Conservation (phyloP, 2,329 filamentous ascomycete species). For the Anisogramma anomala region DNA sequence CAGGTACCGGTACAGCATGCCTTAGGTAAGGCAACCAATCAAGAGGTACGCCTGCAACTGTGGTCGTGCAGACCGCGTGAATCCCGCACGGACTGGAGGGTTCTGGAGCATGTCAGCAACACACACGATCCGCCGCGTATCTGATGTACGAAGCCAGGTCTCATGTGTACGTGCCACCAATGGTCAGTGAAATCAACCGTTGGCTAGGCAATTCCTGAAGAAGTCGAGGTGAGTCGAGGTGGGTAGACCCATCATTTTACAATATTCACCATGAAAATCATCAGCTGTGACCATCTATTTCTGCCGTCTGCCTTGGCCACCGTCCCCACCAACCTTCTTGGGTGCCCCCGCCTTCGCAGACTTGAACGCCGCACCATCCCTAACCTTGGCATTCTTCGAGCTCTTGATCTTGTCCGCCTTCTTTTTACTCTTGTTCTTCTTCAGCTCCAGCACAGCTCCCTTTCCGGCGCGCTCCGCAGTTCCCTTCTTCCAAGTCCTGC, state of each 20-base stretch:
- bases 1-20: no score
- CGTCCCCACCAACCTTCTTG: conserved; percentile 12
- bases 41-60: not conserved
- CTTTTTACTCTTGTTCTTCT: conserved; percentile 23
- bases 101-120: not conserved
- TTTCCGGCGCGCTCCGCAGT: conserved; percentile 47
- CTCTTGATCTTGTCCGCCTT: conserved; percentile 18
- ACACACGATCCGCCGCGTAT: not conserved
- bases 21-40: no score
- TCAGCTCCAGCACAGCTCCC: conserved; percentile 38
- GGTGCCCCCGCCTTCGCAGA: conserved; percentile 10
- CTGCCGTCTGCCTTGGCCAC: conserved; percentile 5
- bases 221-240: no score
- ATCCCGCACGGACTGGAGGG: not conserved
- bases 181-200: no score
- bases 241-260: no score
- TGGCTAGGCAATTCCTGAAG: no score
- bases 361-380: conserved; percentile 11
- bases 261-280: no score
- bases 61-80: not conserved
- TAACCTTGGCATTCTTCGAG: conserved; percentile 14
- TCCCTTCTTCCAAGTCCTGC: conserved; percentile 65
- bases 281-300: not conserved
- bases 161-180: not conserved
- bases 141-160: not conserved